These are phyloP conservation scores for Cyberlindnera veronae DNA, from an alignment of 805 yeast species.

Conservation along the genomic window DNA sequence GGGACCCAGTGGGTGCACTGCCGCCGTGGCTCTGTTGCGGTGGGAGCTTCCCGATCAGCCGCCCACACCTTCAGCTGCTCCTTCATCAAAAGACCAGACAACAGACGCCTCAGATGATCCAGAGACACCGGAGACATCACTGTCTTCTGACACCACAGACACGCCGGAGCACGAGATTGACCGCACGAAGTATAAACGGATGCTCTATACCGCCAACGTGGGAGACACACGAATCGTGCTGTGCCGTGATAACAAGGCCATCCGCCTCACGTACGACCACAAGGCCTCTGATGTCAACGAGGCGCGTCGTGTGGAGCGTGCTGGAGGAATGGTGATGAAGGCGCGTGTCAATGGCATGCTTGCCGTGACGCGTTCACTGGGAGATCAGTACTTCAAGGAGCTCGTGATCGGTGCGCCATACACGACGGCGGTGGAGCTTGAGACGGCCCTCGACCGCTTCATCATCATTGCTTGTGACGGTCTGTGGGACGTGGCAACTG, in stretches of 20 bases:
- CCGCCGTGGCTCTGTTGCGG: constrained; percentile 85
- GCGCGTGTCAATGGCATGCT: constrained; percentile 93
- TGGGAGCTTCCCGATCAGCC: constrained; percentile 58
- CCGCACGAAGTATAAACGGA: constrained; percentile 50
- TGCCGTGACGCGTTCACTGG: constrained; percentile 91
- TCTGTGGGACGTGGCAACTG: constrained; percentile 90
- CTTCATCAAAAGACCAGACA: no score
- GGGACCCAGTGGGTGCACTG: constrained; percentile 89
- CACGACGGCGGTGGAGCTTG: constrained; percentile 81
- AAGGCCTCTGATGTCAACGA: constrained; percentile 84
- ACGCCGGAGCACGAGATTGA: constrained; percentile 18
- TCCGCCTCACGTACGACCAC: constrained; percentile 86
- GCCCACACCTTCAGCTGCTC: neutral
- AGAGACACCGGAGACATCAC: no score
- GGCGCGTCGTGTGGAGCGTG: constrained; percentile 64
- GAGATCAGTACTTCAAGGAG: constrained; percentile 90
- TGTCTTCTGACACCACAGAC: neutral
- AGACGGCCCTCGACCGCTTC: constrained; percentile 59
- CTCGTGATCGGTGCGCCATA: constrained; percentile 88
- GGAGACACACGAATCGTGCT: constrained; percentile 89
- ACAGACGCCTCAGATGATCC: neutral
- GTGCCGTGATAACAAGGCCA: constrained; percentile 69
- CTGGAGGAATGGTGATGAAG: constrained; percentile 86
- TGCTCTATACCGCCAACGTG: constrained; percentile 90
- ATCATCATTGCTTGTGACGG: constrained; percentile 95